Percentiles rank a stretch among this genome's conserved stretches.
These are phyloP conservation scores for Crithidia acanthocephali DNA, from an alignment of 208 protist species.

Conservation along the genomic window DNA sequence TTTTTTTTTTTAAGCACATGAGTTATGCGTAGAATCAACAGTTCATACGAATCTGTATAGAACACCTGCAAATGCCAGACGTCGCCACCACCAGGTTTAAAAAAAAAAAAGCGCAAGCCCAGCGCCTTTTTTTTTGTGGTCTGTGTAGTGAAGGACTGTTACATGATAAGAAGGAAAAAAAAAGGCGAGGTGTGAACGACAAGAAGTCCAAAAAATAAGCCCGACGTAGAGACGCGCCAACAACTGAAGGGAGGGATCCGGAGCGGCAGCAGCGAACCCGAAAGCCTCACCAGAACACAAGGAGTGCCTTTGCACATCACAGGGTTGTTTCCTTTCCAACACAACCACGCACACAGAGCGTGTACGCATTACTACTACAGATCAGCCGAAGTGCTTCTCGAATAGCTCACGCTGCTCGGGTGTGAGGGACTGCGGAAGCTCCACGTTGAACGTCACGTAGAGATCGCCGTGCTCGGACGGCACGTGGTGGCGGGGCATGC, in stretches of 20 bases:
- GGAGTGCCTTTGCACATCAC: too few species aligned
- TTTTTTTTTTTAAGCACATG: too few species aligned
- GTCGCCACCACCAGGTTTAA: neutral
- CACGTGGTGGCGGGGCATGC: conserved; percentile 91
- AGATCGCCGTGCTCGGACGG: conserved; percentile 91
- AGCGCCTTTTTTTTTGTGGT: neutral
- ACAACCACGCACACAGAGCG: too few species aligned
- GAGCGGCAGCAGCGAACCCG: too few species aligned
- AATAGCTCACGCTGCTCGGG: conserved; percentile 45
- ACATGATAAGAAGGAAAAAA: too few species aligned
- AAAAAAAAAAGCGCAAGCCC: neutral
- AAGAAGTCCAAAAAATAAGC: too few species aligned
- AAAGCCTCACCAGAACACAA: too few species aligned
- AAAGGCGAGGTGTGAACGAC: too few species aligned
- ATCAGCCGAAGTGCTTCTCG: conserved; percentile 25
- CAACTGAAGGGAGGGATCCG: neutral
- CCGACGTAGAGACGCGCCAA: neutral
- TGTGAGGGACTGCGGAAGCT: conserved; percentile 70
- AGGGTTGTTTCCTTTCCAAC: too few species aligned
- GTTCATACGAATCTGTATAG: neutral
- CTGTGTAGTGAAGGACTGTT: neutral
- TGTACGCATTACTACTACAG: neutral
- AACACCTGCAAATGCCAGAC: neutral
- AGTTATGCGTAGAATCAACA: too few species aligned
- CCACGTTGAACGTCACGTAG: conserved; percentile 82